Evolutionary conservation across 805 yeast species (phyloP).

Genomic region (Spathaspora sp.): DNA sequence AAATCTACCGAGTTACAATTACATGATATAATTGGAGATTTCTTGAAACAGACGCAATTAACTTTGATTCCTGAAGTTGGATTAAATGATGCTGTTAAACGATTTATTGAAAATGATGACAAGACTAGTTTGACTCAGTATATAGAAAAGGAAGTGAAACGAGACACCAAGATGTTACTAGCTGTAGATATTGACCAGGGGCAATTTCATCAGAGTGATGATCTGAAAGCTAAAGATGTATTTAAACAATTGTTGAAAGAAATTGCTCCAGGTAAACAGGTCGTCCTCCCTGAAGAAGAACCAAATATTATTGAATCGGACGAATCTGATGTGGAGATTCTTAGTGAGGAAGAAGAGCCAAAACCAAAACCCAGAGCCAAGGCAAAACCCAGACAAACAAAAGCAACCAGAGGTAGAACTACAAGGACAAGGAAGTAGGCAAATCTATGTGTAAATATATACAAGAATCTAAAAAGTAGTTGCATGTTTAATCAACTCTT

Average conservation of each 20-base stretch:
- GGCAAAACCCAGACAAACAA: neutral
- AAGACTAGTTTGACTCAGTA: slow-evolving; percentile 64
- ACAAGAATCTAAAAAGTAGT: slow-evolving; percentile 38
- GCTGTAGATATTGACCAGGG: slow-evolving; percentile 41
- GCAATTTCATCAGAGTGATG: slow-evolving; percentile 27
- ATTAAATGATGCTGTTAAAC: slow-evolving; percentile 66
- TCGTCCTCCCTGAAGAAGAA: neutral
- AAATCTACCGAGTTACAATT: slow-evolving; percentile 42
- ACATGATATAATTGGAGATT: slow-evolving; percentile 59
- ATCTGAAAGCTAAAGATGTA: slow-evolving; percentile 23
- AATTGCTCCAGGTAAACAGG: slow-evolving; percentile 21
- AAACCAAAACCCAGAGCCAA: neutral
- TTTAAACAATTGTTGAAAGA: slow-evolving; percentile 42
- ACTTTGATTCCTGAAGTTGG: slow-evolving; percentile 73
- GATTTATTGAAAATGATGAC: slow-evolving; percentile 80
- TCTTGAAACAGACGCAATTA: slow-evolving; percentile 59
- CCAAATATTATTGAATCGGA: neutral
- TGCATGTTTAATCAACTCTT: slow-evolving; percentile 65
- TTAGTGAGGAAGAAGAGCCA: slow-evolving; percentile 4
- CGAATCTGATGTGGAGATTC: slow-evolving; percentile 4
- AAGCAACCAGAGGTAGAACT: neutral
- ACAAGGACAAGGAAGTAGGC: neutral
- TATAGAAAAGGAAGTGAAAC: slow-evolving; percentile 51
- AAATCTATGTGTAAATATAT: neutral
- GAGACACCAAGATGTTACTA: slow-evolving; percentile 48